Base-by-base conservation (phyloP, 495 filamentous ascomycete species). In the Penicillium cinerascens region DNA sequence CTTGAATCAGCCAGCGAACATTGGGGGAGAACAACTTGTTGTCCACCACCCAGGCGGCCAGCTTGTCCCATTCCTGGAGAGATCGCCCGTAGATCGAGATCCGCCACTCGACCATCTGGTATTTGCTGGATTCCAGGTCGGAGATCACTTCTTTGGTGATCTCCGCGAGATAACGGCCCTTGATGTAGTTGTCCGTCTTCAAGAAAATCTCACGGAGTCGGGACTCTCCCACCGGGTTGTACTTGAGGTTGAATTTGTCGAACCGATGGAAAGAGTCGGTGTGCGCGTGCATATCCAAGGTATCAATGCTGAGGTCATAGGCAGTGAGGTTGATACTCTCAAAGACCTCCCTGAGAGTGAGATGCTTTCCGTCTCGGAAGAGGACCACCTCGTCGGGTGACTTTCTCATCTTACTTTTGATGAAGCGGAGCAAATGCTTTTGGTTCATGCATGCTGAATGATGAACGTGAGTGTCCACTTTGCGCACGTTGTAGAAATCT, bases 381-480 rank as follows among this genome's bases (percentile, higher is more conserved):
- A 97, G 79, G 16, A 98, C 93, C 29, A 92, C 84, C 74, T 98
- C 93, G 64, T 97, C 87, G 3, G 90, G 91, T 5, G 78, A 92
- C 65, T 95, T 97, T 78, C 96, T 96, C 88, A 98, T 96, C 71
- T 97, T 97, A 74, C 89, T 95, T 70, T 98, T 98, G 72, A 98
- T 98, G 70, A 97, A 98, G 36, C 93, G 88, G 52, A 98, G 78
- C 38, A 98, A 75, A 78, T 98, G 93, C 64, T 98, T 98, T 74
- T 97, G 93, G 68, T 97, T 98, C 93, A 98, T 98, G 67, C 95
- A 97, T 36, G 93, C 95, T 5, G 93, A 98, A 68, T 98, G 93
- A 68, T 98, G 93, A 53, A 98, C 93, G 78, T 98, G 93, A 13
- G 93, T 98, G 69, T 98, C 93, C 20, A 98, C 95, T 69, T 98